Evolutionary conservation across 2,329 filamentous ascomycete species (phyloP), one percentile per base, ranked within the genome.

Genomic region (Diaporthe helianthi): DNA sequence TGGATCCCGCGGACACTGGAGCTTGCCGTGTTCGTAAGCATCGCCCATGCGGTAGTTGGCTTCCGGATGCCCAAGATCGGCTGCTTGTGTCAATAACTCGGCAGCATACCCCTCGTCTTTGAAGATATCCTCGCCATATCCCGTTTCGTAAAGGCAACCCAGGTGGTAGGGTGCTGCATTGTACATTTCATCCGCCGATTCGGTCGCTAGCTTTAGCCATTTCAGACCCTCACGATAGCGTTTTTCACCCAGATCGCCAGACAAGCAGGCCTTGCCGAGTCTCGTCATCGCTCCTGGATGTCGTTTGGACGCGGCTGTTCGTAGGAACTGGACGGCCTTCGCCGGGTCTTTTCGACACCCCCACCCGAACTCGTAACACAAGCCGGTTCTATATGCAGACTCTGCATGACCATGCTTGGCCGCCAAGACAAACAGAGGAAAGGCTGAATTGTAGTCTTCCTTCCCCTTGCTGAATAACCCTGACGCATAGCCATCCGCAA

Each of bases 311-410:
- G 96, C 94, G 12, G 94, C 92, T 72, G 92, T 91, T 67, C 95
- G 91, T 77, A 97, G 92, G 79, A 96, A 99, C 78, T 98, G 94
- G 1, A 97, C 92, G 52, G 96, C 95, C 81, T 98, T 98, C 61
- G 92, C 89, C 69, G 92, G 92, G 76, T 98, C 94, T 76, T 93
- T 93, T 69, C 93, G 90, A 76, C 92, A 97, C 49, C 96, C 96
- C 96, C 96, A 99, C 72, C 94, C 96, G 80, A 98, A 98, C 80
- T 99, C 96, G 82, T 98, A 98, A 83, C 94, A 98, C 68, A 99
- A 85, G 19, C 92, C 96, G 65, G 95, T 92, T 67, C 96, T 92
- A 80, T 98, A 99, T 44, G 91, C 94, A 68, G 96, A 96, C 83
- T 99, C 96, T 58, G 96, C 94, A 79, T 99, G 96, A 38, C 96